Conservation (phyloP, 2,329 filamentous ascomycete genomes). For the Aspergillus nomiae region DNA sequence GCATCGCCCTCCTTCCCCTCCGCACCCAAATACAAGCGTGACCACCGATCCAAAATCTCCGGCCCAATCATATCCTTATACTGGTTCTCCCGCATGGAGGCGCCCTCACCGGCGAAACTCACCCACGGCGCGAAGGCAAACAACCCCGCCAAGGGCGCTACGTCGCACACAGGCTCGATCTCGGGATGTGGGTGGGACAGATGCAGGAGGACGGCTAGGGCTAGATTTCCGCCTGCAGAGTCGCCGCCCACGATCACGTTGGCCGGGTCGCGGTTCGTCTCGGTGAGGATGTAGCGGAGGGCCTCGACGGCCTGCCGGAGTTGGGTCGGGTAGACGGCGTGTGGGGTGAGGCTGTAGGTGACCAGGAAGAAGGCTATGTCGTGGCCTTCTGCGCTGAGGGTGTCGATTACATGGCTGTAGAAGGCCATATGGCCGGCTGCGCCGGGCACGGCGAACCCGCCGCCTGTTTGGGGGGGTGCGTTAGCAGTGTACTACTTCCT, state of each 20-base stretch:
- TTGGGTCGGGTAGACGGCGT: slow-evolving; percentile 41
- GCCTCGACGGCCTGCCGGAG: slow-evolving; percentile 40
- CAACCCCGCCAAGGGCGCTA: slow-evolving; percentile 46
- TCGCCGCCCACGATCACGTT: slow-evolving; percentile 43
- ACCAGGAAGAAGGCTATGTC: slow-evolving; percentile 53
- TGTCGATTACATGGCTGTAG: slow-evolving; percentile 43
- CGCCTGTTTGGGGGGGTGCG: slow-evolving; percentile 40
- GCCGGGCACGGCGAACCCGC: slow-evolving; percentile 55
- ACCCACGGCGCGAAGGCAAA: slow-evolving; percentile 61
- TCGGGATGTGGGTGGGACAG: slow-evolving; percentile 57
- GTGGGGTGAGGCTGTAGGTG: slow-evolving; percentile 56
- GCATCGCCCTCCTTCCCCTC: slow-evolving; percentile 38
- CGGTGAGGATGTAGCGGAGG: slow-evolving; percentile 40
- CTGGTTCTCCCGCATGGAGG: slow-evolving; percentile 47
- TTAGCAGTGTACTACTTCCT: neutral
- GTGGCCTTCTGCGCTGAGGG: slow-evolving; percentile 43
- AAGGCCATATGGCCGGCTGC: slow-evolving; percentile 48
- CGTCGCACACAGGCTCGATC: slow-evolving; percentile 41
- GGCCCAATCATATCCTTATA: slow-evolving; percentile 53
- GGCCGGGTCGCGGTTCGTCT: slow-evolving; percentile 31
- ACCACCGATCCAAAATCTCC: slow-evolving; percentile 44
- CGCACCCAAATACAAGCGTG: slow-evolving; percentile 46
- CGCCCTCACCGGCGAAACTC: slow-evolving; percentile 47
- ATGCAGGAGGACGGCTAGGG: slow-evolving; percentile 35
- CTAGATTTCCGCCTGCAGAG: slow-evolving; percentile 45